A percentile compares a stretch with the other conserved stretches of the same genome.
Conservation (phyloP, 306 rosid genomes). For the Glycine latifolia region DNA sequence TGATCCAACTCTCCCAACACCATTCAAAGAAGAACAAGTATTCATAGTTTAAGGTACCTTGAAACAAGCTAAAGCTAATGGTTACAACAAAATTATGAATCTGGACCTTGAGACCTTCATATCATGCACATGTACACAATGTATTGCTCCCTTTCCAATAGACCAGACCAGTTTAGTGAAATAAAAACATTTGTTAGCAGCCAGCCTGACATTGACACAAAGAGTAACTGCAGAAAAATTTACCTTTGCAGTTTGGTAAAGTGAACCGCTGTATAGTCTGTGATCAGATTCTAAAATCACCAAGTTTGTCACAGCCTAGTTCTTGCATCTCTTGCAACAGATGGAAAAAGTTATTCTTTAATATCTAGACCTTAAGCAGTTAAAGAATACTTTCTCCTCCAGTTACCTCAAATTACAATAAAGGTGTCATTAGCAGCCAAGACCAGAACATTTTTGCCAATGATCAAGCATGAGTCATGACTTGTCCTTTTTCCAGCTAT, state of each 20-base stretch:
- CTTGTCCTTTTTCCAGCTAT: conserved; percentile 20
- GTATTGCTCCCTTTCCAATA: conserved; percentile 59
- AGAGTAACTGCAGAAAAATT: conserved; percentile 22
- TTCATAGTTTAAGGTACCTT: conserved; percentile 59
- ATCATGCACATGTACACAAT: conserved; percentile 70
- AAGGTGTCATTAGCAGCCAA: conserved; percentile 27
- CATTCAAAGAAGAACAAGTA: conserved; percentile 3
- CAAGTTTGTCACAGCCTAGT: conserved; percentile 81
- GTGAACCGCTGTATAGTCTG: conserved; percentile 83
- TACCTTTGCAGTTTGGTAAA: conserved; percentile 81
- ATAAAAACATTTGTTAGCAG: conserved; percentile 35
- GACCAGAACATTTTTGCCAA: conserved; percentile 31
- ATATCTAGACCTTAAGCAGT: conserved; percentile 72
- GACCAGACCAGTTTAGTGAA: conserved; percentile 75
- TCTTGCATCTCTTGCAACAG: conserved; percentile 74
- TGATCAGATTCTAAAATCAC: conserved; percentile 64
- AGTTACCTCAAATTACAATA: conserved; percentile 33
- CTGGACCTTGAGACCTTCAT: conserved; percentile 71
- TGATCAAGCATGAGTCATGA: not conserved
- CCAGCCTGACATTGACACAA: not conserved
- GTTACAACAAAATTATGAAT: conserved; percentile 69
- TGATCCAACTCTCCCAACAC: not conserved
- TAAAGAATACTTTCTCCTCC: conserved; percentile 30
- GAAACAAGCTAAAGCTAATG: conserved; percentile 61
- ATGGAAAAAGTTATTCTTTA: conserved; percentile 68